Evolutionary conservation across 2,329 filamentous ascomycete genomes (phyloP), one percentile per base, ranked within the genome.

Genomic region (Penicillium paneum): DNA sequence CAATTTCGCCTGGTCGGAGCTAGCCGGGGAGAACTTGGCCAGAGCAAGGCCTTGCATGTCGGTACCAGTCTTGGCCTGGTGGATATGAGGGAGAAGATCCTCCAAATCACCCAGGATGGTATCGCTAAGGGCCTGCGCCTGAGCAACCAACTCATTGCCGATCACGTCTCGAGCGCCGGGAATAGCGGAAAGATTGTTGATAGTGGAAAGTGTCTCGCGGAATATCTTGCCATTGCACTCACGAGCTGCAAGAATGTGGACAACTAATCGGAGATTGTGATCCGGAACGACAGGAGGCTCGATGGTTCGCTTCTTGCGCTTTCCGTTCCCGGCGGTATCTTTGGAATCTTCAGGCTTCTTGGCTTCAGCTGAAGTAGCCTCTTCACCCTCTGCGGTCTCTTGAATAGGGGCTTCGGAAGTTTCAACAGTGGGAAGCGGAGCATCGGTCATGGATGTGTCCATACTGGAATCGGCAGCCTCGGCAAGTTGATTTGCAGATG

Each of bases 141-240:
- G 93, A 45, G 84, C 83, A 55, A 96, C 90, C 47, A 99, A 82
- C 74, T 99, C 93, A 63, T 89, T 87, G n/a, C 94, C 94, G 71
- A 99, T 97, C 11, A 91, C 82, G 49, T 89, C 84, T 74, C 95
- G 94, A 17, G 93, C 91, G 12, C 89, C 91, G 15, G 93, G 91
- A 57, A 99, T 94, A 36, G 90, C 87, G 5, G 92, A 97, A 40
- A 99, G 82, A 67, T 97, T 97, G 77, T 96, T 97, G 79, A 99
- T 96, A n/a, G 95, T 95, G 15, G 93, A 94, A 50, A 99, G 83
- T 0, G 94, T 97, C 73, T 97, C 95, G 70, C 94, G 90, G 81
- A 99, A 99, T 0, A 94, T 97, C 79, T 96, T 97, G 59, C 90
- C 92, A 68, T 91, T 96, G 76, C 94, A 99, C 73, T 99, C 94